Conservation (phyloP, 208 protist species). For the Acanthamoeba sp. region DNA sequence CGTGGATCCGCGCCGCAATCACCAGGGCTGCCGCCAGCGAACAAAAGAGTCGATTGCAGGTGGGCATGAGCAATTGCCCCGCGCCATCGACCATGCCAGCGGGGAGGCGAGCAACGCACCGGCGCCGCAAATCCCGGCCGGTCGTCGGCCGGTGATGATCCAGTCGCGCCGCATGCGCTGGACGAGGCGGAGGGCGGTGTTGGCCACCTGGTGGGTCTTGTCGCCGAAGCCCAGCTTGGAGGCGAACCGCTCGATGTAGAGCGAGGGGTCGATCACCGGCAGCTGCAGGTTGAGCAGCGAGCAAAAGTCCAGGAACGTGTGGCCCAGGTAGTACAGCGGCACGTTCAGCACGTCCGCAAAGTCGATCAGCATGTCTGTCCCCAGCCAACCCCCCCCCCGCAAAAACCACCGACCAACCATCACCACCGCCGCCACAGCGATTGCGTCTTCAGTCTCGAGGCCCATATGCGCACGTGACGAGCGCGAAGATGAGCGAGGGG, state of each 20-base stretch:
- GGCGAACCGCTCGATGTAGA: constrained; percentile 92
- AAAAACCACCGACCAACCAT: too few relatives aligned
- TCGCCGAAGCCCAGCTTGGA: constrained; percentile 90
- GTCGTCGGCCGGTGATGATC: constrained; percentile 90
- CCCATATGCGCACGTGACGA: neutral
- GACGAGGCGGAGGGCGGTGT: constrained; percentile 89
- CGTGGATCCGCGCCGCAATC: constrained; percentile 89
- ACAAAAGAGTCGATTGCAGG: too few relatives aligned
- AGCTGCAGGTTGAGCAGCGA: constrained; percentile 84
- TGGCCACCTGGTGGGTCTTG: constrained; percentile 81
- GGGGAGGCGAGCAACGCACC: constrained; percentile 28
- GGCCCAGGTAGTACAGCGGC: constrained; percentile 89
- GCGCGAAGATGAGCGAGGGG: neutral
- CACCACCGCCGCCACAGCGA: too few relatives aligned
- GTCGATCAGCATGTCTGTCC: constrained; percentile 90
- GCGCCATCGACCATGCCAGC: too few relatives aligned
- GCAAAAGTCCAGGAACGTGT: constrained; percentile 88
- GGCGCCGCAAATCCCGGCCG: constrained; percentile 91
- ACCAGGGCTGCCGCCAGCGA: constrained; percentile 80
- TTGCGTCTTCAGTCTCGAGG: too few relatives aligned
- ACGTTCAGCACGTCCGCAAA: constrained; percentile 87
- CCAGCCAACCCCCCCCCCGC: too few relatives aligned
- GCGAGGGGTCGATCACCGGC: constrained; percentile 85
- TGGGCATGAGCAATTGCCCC: too few relatives aligned
- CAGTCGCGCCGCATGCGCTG: constrained; percentile 92